Evolutionary conservation across 148 eudicot genomes (phyloP).

Genomic region (Arbutus unedo): DNA sequence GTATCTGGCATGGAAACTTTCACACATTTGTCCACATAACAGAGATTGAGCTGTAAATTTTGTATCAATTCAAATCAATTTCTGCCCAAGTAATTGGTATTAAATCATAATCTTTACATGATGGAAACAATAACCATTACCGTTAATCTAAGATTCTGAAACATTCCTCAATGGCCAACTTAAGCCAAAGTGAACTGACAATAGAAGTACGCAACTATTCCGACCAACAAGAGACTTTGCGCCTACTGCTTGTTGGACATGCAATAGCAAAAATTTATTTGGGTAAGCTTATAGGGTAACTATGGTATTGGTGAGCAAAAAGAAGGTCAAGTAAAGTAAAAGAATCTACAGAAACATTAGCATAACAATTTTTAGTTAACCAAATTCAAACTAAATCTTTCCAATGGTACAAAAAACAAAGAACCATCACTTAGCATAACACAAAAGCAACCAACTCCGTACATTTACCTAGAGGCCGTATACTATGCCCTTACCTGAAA

Average conservation of each 20-base stretch:
- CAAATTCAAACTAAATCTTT: not conserved
- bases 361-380: not conserved
- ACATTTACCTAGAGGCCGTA: not conserved
- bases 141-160: not conserved
- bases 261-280: not conserved
- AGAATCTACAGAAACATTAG: not conserved
- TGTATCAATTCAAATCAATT: not conserved
- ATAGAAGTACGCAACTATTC: not conserved
- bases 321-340: not conserved
- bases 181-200: not conserved
- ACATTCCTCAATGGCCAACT: not conserved
- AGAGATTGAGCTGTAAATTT: not conserved
- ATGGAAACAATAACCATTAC: not conserved
- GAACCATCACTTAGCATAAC: not conserved
- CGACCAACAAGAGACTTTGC: not conserved
- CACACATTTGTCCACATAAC: not conserved
- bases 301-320: not conserved
- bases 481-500: slow-evolving; percentile 60
- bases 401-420: not conserved
- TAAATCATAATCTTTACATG: not conserved
- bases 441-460: not conserved
- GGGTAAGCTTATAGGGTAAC: not conserved
- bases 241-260: not conserved
- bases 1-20: not conserved
- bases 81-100: not conserved